Evolutionary conservation across 805 yeast species (phyloP).

Genomic region (Kluyveromyces nonfermentans): DNA sequence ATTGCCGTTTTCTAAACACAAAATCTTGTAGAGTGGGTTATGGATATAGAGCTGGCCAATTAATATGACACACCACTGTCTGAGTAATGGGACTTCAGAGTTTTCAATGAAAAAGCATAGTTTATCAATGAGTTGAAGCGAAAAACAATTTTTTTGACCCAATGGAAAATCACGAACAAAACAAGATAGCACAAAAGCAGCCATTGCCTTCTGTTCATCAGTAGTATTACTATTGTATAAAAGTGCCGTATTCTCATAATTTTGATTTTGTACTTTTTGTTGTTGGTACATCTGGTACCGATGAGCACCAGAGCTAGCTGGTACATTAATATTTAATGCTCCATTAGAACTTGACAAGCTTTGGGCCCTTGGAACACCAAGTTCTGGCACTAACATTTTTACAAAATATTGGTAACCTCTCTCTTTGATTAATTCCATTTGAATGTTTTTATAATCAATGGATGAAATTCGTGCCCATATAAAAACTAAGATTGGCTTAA

Average conservation of each 20-base stretch:
- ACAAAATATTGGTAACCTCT: conserved; percentile 84
- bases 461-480: conserved; percentile 98
- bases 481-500: conserved; percentile 87
- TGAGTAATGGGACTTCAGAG: conserved; percentile 72
- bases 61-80: conserved; percentile 87
- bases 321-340: conserved; percentile 17
- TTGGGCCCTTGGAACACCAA: conserved; percentile 13
- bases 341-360: conserved; percentile 11
- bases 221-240: conserved; percentile 29
- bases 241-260: conserved; percentile 5
- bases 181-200: conserved; percentile 80
- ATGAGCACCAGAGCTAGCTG: conserved; percentile 12
- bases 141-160: conserved; percentile 75
- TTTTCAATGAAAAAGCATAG: conserved; percentile 56
- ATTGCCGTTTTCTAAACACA: conserved; percentile 56
- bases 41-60: conserved; percentile 68
- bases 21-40: conserved; percentile 65
- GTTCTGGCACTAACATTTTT: conserved; percentile 53
- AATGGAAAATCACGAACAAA: conserved; percentile 71
- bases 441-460: conserved; percentile 82
- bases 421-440: conserved; percentile 85
- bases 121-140: conserved; percentile 60
- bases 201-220: conserved; percentile 89
- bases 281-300: conserved; percentile 13
- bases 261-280: conserved; percentile 7